Evolutionary conservation across 106 monocot genomes (phyloP), one percentile per base, ranked within the genome.

Genomic region (Dendrobium huoshanense): DNA sequence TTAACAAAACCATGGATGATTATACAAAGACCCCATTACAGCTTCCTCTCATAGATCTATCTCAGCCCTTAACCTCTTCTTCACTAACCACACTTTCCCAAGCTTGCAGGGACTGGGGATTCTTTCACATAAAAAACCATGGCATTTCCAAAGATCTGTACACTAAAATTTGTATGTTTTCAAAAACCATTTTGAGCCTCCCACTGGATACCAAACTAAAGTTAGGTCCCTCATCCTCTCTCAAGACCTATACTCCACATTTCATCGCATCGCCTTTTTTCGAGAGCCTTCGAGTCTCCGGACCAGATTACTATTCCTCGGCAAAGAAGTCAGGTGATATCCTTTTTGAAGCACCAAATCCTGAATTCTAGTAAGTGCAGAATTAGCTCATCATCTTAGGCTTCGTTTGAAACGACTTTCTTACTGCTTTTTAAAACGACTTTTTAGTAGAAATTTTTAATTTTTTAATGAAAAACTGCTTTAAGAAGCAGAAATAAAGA

Each of bases 241-340:
- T 47, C 18, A 83, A 78, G 4, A 83, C 86, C n/a, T 88, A 88
- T 29, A 88, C 88, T 37, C 85, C 88, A 55, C 81, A 83, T 24
- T 88, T 88, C 79, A 84, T 88, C n/a, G 88, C 88, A n/a, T 88
- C 88, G 4, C 88, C 88, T 15, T 88, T 83, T 85, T 88, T 88
- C 22, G 88, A 88, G 64, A 88, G 83, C 79, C 81, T 86, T 43
- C 77, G 78, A 48, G 86, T 88, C 68, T 88, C 86, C 20, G 88
- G 88, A 64, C 88, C 88, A 18, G 33, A 83, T 81, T 88, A 79
- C 75, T 81, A 65, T 41, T 22, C 78, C 4, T 88, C 88, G 0
- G 86, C 88, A 51, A 88, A 83, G 74, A 65, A 55, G 55, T 83
- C 83, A 0, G 25, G 58, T 19, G 83, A 81, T 77, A 75, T 65